Base-by-base conservation (phyloP, 805 yeast species). In the Isabelozyma heimii region DNA sequence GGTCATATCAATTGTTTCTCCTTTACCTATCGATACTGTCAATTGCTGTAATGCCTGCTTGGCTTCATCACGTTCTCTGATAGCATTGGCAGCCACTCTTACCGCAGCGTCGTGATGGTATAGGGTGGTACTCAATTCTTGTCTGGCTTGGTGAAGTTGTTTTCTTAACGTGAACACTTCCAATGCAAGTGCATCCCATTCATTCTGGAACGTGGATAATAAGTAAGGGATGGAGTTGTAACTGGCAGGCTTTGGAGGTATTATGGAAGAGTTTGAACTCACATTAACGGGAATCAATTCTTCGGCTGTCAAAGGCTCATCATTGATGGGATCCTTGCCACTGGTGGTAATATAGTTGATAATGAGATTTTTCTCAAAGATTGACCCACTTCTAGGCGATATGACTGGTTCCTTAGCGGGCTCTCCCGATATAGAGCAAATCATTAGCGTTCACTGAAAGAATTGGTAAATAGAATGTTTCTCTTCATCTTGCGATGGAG, bases 81-180 rank as follows among this genome's bases (percentile, higher is more conserved):
- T 71, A 1, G 89, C 82, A 33, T 77, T 76, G 0, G 95, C 84
- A 0, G 92, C 95, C 1, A 91, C 97, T 48, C 91, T 73, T 3
- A 87, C 83, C 2, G 97, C 96, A 0, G 97, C 97, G 63, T 91
- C 98, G 53, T 88, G 88, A 59, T 85, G 86, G 59, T 90, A 91
- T 39, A 91, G 69, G 0, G 96, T 85, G 2, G 86, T 70, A 28
- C 94, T 84, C 44, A 91, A 70, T 58, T 90, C 92, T 55, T 87
- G 82, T 50, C 86, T 79, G 1, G 91, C 76, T 20, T 73, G 72
- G 45, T 76, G 79, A 37, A 91, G 72, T 56, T 87, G 90, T 61
- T 88, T 87, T 51, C 94, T 76, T 52, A 91, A 70, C 38, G 83
- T 79, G 59, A 89, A 90, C 16, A 87, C 76, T 60, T 92, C 97